Evolutionary conservation across 2,329 filamentous ascomycete species (phyloP).

Genomic region (Colletotrichum limetticola): DNA sequence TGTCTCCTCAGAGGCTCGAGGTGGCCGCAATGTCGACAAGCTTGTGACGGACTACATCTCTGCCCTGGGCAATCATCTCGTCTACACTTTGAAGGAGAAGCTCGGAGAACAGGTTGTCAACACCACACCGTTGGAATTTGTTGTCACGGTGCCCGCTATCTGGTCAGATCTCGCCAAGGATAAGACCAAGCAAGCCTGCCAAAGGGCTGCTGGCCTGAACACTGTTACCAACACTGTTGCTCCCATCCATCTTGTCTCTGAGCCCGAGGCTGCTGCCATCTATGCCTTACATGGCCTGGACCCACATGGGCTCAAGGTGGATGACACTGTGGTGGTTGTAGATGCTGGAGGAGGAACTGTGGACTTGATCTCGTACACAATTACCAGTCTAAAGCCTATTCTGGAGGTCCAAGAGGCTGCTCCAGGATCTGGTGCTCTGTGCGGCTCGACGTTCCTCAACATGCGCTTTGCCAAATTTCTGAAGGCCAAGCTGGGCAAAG

Average conservation of each 20-base stretch:
- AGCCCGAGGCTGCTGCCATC: slow-evolving; percentile 64
- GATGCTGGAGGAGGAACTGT: slow-evolving; percentile 66
- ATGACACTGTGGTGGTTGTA: slow-evolving; percentile 62
- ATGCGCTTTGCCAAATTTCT: slow-evolving; percentile 58
- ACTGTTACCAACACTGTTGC: slow-evolving; percentile 41
- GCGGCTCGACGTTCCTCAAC: slow-evolving; percentile 61
- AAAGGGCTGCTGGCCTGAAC: slow-evolving; percentile 46
- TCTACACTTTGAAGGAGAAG: slow-evolving; percentile 53
- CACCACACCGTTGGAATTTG: slow-evolving; percentile 60
- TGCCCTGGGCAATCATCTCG: slow-evolving; percentile 59
- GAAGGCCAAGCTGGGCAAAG: slow-evolving; percentile 53
- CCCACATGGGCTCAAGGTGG: slow-evolving; percentile 52
- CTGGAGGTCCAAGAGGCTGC: slow-evolving; percentile 61
- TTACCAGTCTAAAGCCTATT: slow-evolving; percentile 54
- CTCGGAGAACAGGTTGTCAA: slow-evolving; percentile 54
- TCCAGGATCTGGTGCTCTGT: slow-evolving; percentile 59
- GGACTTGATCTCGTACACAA: slow-evolving; percentile 64
- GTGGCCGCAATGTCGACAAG: slow-evolving; percentile 49
- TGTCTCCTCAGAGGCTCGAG: slow-evolving; percentile 40
- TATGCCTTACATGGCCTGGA: slow-evolving; percentile 58
- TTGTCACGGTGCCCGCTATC: slow-evolving; percentile 68
- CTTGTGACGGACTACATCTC: slow-evolving; percentile 61
- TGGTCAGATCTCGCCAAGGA: slow-evolving; percentile 67
- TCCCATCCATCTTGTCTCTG: slow-evolving; percentile 58
- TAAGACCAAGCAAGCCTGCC: slow-evolving; percentile 57